Percentiles rank a stretch among this genome's conserved stretches.
phyloP scores from a whole-genome alignment of 305 asterid species.

The Fraxinus dipetala region DNA sequence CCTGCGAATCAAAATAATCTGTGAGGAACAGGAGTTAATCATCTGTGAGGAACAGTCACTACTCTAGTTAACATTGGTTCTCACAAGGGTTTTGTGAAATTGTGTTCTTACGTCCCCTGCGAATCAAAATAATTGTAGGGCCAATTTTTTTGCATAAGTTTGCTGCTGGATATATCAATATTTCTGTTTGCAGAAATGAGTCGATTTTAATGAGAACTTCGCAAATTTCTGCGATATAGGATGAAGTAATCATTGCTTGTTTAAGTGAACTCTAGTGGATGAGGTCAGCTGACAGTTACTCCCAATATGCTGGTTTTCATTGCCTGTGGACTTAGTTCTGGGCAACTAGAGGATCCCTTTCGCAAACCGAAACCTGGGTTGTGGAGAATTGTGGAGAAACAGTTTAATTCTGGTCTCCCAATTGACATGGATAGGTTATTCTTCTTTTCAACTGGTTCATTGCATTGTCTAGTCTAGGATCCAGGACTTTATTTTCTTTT shows the following conservation, averaged over 20 bases:
- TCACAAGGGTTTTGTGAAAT: neutral
- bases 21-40: too few species aligned
- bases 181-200: conserved; percentile 1
- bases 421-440: conserved; percentile 76
- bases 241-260: neutral
- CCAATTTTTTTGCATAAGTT: neutral
- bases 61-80: too few species aligned
- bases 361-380: conserved; percentile 92
- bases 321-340: conserved; percentile 72
- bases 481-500: neutral
- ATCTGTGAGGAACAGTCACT: too few species aligned
- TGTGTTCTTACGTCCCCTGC: neutral
- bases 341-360: conserved; percentile 59
- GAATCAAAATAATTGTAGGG: conserved; percentile 6
- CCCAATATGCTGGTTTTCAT: conserved; percentile 66
- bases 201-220: neutral
- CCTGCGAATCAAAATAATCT: conserved; percentile 12
- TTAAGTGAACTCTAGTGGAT: neutral
- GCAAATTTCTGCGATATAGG: neutral
- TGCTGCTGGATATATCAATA: neutral
- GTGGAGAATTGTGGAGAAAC: conserved; percentile 87
- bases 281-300: neutral
- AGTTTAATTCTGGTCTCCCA: conserved; percentile 75
- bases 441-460: conserved; percentile 21
- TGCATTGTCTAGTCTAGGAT: neutral